phyloP scores from a whole-genome alignment of 441 rosid species.

The Jatropha multifida region DNA sequence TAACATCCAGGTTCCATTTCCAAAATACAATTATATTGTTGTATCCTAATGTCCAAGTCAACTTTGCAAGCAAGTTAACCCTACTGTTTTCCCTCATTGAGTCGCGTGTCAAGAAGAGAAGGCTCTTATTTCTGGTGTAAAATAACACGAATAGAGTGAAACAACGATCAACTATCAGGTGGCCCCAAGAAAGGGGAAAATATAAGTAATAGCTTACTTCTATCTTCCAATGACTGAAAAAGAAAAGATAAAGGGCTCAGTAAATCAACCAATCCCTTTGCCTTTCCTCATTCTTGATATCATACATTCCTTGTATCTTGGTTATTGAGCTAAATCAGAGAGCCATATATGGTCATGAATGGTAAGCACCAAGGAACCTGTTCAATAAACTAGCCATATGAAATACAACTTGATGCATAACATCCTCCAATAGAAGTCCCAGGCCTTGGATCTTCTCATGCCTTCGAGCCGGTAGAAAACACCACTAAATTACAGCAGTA shows the following conservation, averaged over 20 bases:
- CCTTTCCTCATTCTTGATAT: conserved; percentile 22
- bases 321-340: conserved; percentile 21
- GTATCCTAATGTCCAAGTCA: background rate
- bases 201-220: conserved; percentile 6
- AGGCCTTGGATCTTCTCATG: conserved; percentile 7
- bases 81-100: background rate
- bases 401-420: conserved; percentile 24
- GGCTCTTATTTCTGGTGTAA: background rate
- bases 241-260: background rate
- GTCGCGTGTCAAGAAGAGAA: background rate
- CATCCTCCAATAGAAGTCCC: conserved; percentile 17
- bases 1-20: background rate
- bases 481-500: conserved; percentile 9
- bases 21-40: background rate
- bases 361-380: conserved; percentile 16
- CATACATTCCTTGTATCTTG: conserved; percentile 1
- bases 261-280: conserved; percentile 10
- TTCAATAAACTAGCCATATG: conserved; percentile 28
- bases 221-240: conserved; percentile 14
- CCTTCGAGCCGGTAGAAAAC: conserved; percentile 12
- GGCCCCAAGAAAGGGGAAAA: background rate
- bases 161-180: conserved; percentile 8
- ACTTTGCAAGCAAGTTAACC: background rate
- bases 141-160: background rate
- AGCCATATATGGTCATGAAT: conserved; percentile 13